These are phyloP conservation scores for Trichoderma semiorbis DNA, from an alignment of 2,329 filamentous ascomycete species.

Conservation along the genomic window DNA sequence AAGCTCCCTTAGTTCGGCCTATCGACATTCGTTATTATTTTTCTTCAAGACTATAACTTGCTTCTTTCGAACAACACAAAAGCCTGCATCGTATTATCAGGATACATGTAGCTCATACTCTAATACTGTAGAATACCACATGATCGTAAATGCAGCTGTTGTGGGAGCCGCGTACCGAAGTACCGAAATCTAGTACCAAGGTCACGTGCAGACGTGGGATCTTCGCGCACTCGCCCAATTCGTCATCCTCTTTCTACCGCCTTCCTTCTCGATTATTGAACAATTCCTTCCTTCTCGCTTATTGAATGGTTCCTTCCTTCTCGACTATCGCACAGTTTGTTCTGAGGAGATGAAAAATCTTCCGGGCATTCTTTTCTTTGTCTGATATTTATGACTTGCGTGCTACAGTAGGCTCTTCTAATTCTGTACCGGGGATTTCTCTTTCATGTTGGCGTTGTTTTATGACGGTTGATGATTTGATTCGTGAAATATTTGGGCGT, in stretches of 20 bases:
- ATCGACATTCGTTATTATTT: background rate
- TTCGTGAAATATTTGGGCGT: background rate
- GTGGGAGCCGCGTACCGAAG: background rate
- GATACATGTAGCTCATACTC: background rate
- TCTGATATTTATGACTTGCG: background rate
- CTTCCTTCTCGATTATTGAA: background rate
- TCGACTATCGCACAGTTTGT: background rate
- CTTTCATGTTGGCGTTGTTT: background rate
- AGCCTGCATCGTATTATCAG: background rate
- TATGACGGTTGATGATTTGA: background rate
- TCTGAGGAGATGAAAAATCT: background rate
- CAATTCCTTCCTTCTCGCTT: background rate
- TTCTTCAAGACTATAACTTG: background rate
- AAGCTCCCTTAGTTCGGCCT: background rate
- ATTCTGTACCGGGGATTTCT: background rate
- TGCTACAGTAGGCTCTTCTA: background rate
- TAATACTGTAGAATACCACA: background rate
- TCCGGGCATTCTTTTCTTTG: background rate
- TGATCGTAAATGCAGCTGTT: background rate
- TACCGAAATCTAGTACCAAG: background rate
- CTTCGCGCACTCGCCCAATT: conserved; percentile 11
- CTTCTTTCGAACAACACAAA: background rate
- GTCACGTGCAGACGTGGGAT: conserved; percentile 21
- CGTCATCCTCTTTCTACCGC: background rate
- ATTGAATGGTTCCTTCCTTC: background rate